Conservation (phyloP, 257 asterid genomes). For the Capsicum rhomboideum region DNA sequence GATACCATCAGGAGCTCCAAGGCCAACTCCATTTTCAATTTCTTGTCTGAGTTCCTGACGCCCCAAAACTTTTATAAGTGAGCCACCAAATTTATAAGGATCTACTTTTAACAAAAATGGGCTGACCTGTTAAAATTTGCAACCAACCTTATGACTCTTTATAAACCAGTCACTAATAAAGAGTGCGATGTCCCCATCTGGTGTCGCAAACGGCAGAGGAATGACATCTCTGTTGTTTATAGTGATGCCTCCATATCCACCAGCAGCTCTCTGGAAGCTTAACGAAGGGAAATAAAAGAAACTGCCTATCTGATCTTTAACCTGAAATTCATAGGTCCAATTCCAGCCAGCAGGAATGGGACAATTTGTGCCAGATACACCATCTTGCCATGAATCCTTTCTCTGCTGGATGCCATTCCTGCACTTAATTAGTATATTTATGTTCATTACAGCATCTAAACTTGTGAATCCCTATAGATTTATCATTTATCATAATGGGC, state of each 20-base stretch:
- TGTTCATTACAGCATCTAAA: not conserved
- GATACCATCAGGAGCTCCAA: slow-evolving; percentile 80
- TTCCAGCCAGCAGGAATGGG: slow-evolving; percentile 96
- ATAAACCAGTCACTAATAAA: slow-evolving; percentile 80
- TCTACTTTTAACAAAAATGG: not conserved
- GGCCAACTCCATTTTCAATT: slow-evolving; percentile 49
- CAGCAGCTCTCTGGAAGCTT: slow-evolving; percentile 64
- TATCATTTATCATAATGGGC: not conserved
- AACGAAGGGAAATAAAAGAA: slow-evolving; percentile 87
- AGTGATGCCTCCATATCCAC: slow-evolving; percentile 82
- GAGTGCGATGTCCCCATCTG: slow-evolving; percentile 80
- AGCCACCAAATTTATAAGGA: slow-evolving; percentile 3
- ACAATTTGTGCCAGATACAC: slow-evolving; percentile 89
- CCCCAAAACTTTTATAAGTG: slow-evolving; percentile 19
- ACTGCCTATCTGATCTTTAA: slow-evolving; percentile 94
- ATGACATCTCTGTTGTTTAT: slow-evolving; percentile 76
- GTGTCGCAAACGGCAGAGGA: slow-evolving; percentile 64
- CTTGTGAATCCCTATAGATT: not conserved
- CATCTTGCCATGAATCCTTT: slow-evolving; percentile 93
- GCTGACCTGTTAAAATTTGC: not conserved
- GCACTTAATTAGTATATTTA: slow-evolving; percentile 29
- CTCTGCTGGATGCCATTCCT: slow-evolving; percentile 93
- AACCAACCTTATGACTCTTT: slow-evolving; percentile 73
- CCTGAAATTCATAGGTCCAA: slow-evolving; percentile 95
- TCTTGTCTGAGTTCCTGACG: slow-evolving; percentile 61